Base-by-base conservation (phyloP, 169 alveolate genomes). In the Plasmodium billcollinsi region DNA sequence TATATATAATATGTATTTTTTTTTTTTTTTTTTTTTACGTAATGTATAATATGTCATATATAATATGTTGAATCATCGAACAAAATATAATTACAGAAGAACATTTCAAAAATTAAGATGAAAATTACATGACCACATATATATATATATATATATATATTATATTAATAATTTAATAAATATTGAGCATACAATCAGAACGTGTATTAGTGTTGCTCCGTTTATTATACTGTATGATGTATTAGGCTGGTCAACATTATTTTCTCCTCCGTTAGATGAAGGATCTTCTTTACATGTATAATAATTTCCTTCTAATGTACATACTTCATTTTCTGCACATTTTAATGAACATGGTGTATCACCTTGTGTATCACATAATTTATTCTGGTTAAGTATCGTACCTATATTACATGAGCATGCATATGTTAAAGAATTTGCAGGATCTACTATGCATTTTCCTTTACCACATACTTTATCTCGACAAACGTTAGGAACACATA, bases 361-460 rank as follows among this genome's bases (percentile, higher is more conserved):
- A 6, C 89, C 89, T 66, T 76, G n/a, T 21, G 26, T 75, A 76
- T 65, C 26, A 47, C 26, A 21, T 52, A 14, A 15, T 26, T 21
- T 73, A 66, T 59, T 58, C 89, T 26, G 33, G 47, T 49, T 20
- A 21, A 71, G 0, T 14, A 24, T 21, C 3, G 8, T 75, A n/a
- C 89, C 89, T 29, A 76, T 65, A 39, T 76, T 15, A 33, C 89
- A 76, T 21, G 89, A 47, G 15, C 89, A 76, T 20, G 7, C 24
- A 33, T 29, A 1, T 9, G 2, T 21, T 29, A 26, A 50, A 8
- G 26, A 11, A 45, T 76, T 43, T 3, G 0, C 5, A 11, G 71
- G 58, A 50, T 76, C 76, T 6, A 24, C 5, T 29, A 76, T 15
- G 20, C 89, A 76, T 43, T 76, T 76, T 76, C 89, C 89, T 18